Evolutionary conservation across 352 stramenopile genomes (phyloP).

Genomic region (Pythium insidiosum): DNA sequence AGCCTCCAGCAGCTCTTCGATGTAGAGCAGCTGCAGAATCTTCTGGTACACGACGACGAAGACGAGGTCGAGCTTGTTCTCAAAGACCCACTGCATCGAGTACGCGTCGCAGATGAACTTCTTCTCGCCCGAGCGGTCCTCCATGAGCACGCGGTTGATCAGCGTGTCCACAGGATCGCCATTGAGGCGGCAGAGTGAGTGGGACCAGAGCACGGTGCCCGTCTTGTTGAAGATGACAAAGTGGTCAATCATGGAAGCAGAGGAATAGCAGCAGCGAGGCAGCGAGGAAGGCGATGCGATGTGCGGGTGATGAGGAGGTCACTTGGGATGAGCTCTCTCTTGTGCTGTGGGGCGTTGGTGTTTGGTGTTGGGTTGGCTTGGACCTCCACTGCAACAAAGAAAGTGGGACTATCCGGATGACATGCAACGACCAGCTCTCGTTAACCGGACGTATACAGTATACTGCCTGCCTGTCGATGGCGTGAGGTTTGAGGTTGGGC

Average conservation of each 20-base stretch:
- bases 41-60: slow-evolving; percentile 92
- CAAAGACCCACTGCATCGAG: slow-evolving; percentile 87
- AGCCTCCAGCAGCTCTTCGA: slow-evolving; percentile 86
- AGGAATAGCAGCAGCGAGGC: neutral
- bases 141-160: slow-evolving; percentile 86
- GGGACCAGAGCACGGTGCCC: slow-evolving; percentile 86
- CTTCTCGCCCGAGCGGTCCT: slow-evolving; percentile 81
- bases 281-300: neutral
- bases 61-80: slow-evolving; percentile 89
- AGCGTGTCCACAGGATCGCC: slow-evolving; percentile 84
- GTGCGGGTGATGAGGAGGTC: too few relatives aligned
- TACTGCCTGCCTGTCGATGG: too few relatives aligned
- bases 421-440: neutral
- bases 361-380: neutral
- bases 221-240: slow-evolving; percentile 91
- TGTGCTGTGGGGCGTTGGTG: neutral
- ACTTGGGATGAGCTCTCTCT: too few relatives aligned
- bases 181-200: slow-evolving; percentile 79
- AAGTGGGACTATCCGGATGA: slow-evolving; percentile 11
- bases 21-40: slow-evolving; percentile 87
- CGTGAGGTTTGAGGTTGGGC: too few relatives aligned
- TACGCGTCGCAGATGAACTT: slow-evolving; percentile 84
- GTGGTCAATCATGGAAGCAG: slow-evolving; percentile 89
- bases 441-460: neutral
- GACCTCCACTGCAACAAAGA: slow-evolving; percentile 10